phyloP scores from a whole-genome alignment of 495 filamentous ascomycete species.

The Astrothelium macrocarpum region DNA sequence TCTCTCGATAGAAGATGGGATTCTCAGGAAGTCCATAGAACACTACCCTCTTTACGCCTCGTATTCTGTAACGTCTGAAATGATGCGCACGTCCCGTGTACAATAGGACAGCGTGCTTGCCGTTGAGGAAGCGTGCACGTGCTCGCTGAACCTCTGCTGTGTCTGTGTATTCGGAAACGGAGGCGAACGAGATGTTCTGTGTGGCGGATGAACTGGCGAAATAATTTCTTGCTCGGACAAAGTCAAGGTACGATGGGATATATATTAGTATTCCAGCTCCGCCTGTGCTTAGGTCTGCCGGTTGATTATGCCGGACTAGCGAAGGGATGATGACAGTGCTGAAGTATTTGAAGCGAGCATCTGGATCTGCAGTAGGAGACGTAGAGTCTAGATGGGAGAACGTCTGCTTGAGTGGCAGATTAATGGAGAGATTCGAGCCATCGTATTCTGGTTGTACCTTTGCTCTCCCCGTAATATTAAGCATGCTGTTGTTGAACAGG shows the following conservation, averaged over 20 bases:
- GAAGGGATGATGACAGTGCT: slow-evolving; percentile 65
- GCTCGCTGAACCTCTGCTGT: slow-evolving; percentile 68
- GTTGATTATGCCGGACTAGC: slow-evolving; percentile 49
- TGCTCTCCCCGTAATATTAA: slow-evolving; percentile 66
- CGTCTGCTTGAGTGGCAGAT: slow-evolving; percentile 67
- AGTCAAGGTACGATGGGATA: slow-evolving; percentile 87
- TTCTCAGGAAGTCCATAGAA: slow-evolving; percentile 89
- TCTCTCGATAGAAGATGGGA: slow-evolving; percentile 76
- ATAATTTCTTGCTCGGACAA: slow-evolving; percentile 84
- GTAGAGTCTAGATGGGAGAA: slow-evolving; percentile 79
- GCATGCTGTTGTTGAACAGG: slow-evolving; percentile 64
- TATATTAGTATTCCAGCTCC: slow-evolving; percentile 64
- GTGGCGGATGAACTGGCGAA: slow-evolving; percentile 64
- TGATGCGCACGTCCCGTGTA: slow-evolving; percentile 94
- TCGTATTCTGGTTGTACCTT: slow-evolving; percentile 58
- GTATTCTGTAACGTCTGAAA: slow-evolving; percentile 72
- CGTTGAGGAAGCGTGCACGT: slow-evolving; percentile 74
- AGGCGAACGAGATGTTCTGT: slow-evolving; percentile 64
- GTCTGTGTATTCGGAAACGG: slow-evolving; percentile 79
- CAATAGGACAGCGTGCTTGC: slow-evolving; percentile 70
- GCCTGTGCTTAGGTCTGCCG: slow-evolving; percentile 25
- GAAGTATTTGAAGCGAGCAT: slow-evolving; percentile 88
- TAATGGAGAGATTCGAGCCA: slow-evolving; percentile 40
- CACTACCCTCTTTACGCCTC: slow-evolving; percentile 68
- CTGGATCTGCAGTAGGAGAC: slow-evolving; percentile 62